Evolutionary conservation across 2,329 filamentous ascomycete species (phyloP), one percentile per base, ranked within the genome.

Genomic region (Neofusicoccum sp.): DNA sequence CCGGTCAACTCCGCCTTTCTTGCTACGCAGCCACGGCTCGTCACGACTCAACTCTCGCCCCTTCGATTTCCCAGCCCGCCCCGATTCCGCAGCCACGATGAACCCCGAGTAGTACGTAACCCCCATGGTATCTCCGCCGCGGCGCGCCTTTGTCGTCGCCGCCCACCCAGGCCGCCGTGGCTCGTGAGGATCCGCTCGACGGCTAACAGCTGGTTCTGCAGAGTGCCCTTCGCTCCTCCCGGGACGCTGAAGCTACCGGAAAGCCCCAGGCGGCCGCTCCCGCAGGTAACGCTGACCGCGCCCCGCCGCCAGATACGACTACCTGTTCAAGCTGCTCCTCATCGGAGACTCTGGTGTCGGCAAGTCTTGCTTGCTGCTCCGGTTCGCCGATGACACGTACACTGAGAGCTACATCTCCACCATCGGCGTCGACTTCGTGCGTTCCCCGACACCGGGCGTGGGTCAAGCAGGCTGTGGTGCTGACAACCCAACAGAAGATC

Each of bases 321-420:
- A 99, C 80, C 92, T 99, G 75, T 99, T 99, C 88, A 99, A 99
- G 88, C 92, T 99, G 69, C 91, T 99, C 80, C 93, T 99, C 84
- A 99, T 99, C 87, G 95, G 95, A 80, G 95, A 99, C 79, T 99
- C 95, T 78, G 95, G 95, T 87, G 95, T 99, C 75, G 95, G 95
- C 89, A 99, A 99, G 89, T 99, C 95, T 75, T 99, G 95, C 82
- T 79, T 99, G 82, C 85, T 99, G 70, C 85, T 99, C 76, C 92
- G 95, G 82, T 99, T 99, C 76, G 95, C 95, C 75, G 95, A 97
- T 77, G 93, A 97, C 75, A 98, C 95, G 78, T 99, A 98, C 84
- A 99, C 95, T 64, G 95, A 98, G 83, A 96, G 91, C 78, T 99
- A 98, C 84, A 99, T 99, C 82, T 98, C 95, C 66, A 99, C 95